Evolutionary conservation across 2,329 filamentous ascomycete genomes (phyloP).

Genomic region (Neoascochyta sp.): DNA sequence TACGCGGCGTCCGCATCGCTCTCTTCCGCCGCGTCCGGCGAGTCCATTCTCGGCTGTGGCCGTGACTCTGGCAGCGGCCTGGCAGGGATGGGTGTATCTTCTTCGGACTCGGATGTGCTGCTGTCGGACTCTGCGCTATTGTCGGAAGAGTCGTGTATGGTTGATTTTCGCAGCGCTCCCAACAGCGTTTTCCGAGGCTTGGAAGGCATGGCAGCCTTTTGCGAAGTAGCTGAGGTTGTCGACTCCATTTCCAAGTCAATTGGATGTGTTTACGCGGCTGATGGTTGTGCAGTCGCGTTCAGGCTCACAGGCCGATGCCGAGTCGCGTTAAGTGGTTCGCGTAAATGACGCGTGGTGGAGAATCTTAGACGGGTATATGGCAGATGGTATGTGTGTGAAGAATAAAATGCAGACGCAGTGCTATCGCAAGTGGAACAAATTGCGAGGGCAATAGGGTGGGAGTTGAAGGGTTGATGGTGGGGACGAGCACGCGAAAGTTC

Average conservation of each 20-base stretch:
- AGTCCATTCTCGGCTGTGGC: constrained; percentile 1
- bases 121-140: constrained; percentile 42
- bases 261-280: no score
- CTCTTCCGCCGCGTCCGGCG: constrained; percentile 21
- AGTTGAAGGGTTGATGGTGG: no score
- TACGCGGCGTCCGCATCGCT: constrained; percentile 43
- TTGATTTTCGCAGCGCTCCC: constrained; percentile 19
- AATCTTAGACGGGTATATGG: no score
- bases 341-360: no score
- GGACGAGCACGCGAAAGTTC: no score
- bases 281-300: no score
- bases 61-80: constrained; percentile 4
- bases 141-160: constrained; percentile 27
- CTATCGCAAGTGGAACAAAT: no score
- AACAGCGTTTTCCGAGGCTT: constrained; percentile 19
- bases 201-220: background rate
- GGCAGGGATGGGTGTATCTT: constrained; percentile 33
- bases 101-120: constrained; percentile 21
- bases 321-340: no score
- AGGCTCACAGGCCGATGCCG: no score
- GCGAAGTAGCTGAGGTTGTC: background rate
- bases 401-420: no score
- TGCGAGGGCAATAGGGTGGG: no score
- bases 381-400: no score
- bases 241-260: constrained; percentile 1